Base-by-base conservation (phyloP, 2,329 filamentous ascomycete species). In the Coniochaeta ligniaria region DNA sequence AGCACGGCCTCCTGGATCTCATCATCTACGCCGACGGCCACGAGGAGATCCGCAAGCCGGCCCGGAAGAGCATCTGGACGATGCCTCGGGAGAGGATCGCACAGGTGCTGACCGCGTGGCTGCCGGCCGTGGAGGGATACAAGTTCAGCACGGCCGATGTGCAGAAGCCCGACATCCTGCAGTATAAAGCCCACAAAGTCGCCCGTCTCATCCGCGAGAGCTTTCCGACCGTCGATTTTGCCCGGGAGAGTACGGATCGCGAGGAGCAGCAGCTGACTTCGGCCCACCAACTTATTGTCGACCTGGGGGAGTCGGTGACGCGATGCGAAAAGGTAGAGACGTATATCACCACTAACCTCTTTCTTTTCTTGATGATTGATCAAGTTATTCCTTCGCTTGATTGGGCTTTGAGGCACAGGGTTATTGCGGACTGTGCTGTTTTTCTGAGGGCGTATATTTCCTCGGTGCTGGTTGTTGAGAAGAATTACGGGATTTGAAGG, bases 41-140 rank as follows among this genome's bases (percentile, higher is more conserved):
- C 28, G 28, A 56, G 69, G 59, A 72, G 67, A 24, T 70, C 68
- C 35, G 70, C 69, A 59, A 69, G 69, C 36, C 69, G 66, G 59
- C 71, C 68, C 28, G 47, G 56, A n/a, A 71, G 60, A 16, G 26
- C 33, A 36, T 71, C 67, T 50, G 45, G 45, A 50, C 45, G 20
- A 50, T 50, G 45, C 45, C 22, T 5, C 45, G 22, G 12, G 45
- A 14, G 20, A 50, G 20, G 22, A 50, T 50, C 22, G 45, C 45
- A 28, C 45, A 28, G 45, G 45, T 50, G 22, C 45, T 50, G 11
- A 12, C 22, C 14, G 20, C 45, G 5, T 50, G 45, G 45, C 22
- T 50, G 22, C 45, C 45, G 20, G 45, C 45, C 5, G 45, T 50
- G 45, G 45, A 50, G 14, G 45, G 45, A 14, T 50, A 28, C 45